Evolutionary conservation across 345 rosid genomes (phyloP).

Genomic region (Dimocarpus longan): DNA sequence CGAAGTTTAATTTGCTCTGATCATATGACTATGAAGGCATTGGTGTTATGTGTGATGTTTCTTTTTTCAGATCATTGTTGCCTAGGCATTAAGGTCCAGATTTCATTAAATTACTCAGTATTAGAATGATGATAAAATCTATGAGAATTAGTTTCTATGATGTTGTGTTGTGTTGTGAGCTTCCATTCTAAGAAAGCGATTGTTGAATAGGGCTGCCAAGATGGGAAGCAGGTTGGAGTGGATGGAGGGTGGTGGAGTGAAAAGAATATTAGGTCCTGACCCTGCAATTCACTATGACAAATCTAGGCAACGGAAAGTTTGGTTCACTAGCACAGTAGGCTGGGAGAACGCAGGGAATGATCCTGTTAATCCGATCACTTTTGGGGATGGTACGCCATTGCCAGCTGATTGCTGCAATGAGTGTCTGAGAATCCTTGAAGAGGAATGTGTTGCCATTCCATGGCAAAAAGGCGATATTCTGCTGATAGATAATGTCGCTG

Average conservation of each 20-base stretch:
- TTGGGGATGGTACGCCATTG: conserved; percentile 70
- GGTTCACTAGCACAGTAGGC: conserved; percentile 93
- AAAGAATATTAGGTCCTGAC: conserved; percentile 80
- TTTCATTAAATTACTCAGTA: no score
- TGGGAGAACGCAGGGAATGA: conserved; percentile 79
- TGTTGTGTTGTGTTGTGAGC: no score
- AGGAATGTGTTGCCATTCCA: conserved; percentile 74
- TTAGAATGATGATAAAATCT: no score
- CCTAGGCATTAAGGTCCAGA: no score
- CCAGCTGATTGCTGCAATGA: conserved; percentile 58
- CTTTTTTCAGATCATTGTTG: no score
- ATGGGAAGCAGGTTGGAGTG: conserved; percentile 83
- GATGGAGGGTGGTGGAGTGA: conserved; percentile 72
- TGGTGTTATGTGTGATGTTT: no score
- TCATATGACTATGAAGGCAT: no score
- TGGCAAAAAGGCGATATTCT: conserved; percentile 87
- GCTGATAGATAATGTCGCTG: conserved; percentile 79
- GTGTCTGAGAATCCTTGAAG: conserved; percentile 68
- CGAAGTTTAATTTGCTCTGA: no score
- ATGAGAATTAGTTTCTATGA: neutral
- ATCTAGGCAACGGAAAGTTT: conserved; percentile 66
- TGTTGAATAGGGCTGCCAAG: conserved; percentile 65
- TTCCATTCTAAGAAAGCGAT: no score
- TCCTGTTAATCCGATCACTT: conserved; percentile 66
- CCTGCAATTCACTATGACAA: conserved; percentile 68